phyloP scores from a whole-genome alignment of 345 rosid species.

The Salix koriyanagi region DNA sequence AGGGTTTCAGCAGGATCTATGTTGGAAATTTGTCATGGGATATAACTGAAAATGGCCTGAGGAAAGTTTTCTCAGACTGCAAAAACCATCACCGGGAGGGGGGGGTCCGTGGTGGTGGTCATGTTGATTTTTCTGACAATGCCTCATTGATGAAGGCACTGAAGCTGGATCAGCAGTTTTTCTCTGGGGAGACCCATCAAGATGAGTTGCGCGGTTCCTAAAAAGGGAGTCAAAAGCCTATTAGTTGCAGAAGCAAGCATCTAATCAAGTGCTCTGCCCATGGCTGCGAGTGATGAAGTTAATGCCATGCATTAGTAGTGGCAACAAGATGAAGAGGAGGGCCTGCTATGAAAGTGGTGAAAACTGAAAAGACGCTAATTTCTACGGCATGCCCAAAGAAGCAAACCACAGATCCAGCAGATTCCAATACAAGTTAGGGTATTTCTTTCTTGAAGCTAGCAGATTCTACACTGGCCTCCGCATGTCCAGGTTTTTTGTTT shows the following conservation, averaged over 20 bases:
- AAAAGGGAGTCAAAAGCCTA: slow-evolving; percentile 20
- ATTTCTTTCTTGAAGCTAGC: not conserved
- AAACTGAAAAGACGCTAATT: slow-evolving; percentile 71
- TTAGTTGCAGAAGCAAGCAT: slow-evolving; percentile 16
- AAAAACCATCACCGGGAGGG: slow-evolving; percentile 60
- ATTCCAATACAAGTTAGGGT: slow-evolving; percentile 3
- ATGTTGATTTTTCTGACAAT: slow-evolving; percentile 71
- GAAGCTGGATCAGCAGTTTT: slow-evolving; percentile 70
- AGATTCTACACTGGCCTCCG: not conserved
- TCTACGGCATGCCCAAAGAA: slow-evolving; percentile 74
- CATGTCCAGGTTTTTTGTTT: not conserved
- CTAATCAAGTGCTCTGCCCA: slow-evolving; percentile 8
- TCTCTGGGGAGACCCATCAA: slow-evolving; percentile 69
- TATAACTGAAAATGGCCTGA: slow-evolving; percentile 67
- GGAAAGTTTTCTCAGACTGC: slow-evolving; percentile 68
- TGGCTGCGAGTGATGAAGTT: not conserved
- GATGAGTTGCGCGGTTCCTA: slow-evolving; percentile 77
- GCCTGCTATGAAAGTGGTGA: slow-evolving; percentile 74
- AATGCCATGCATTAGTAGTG: slow-evolving; percentile 19
- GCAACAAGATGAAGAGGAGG: slow-evolving; percentile 75
- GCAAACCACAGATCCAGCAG: slow-evolving; percentile 28
- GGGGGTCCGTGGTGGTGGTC: slow-evolving; percentile 83
- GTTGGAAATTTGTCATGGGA: slow-evolving; percentile 88
- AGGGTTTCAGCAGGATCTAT: slow-evolving; percentile 83
- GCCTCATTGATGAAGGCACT: slow-evolving; percentile 59